Percentiles rank a stretch among this genome's conserved stretches.
Conservation (phyloP, 371 early-diverging fungal species). For the Parasitella parasitica region DNA sequence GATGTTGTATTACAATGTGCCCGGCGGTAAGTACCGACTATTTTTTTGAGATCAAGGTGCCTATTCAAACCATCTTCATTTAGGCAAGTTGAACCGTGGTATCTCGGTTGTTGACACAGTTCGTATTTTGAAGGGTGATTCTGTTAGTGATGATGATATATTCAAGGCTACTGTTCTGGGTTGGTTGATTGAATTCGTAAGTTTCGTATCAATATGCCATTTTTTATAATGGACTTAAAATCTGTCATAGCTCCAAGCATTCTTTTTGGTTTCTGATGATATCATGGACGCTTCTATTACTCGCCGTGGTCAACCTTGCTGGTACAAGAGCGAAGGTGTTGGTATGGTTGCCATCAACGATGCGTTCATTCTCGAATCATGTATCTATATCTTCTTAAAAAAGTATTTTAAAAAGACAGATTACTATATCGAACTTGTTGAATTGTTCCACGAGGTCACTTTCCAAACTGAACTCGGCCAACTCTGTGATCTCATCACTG, state of each 20-base stretch:
- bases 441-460: constrained; percentile 92
- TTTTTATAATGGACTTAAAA: no score
- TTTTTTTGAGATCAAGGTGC: neutral
- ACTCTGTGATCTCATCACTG: constrained; percentile 94
- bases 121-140: constrained; percentile 69
- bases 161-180: constrained; percentile 88
- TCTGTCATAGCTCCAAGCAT: constrained; percentile 84
- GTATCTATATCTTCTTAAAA: constrained; percentile 89
- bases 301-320: constrained; percentile 95
- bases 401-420: constrained; percentile 83
- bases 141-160: constrained; percentile 78
- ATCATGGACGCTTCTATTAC: constrained; percentile 96
- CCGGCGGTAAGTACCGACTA: constrained; percentile 61
- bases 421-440: constrained; percentile 88
- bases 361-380: constrained; percentile 88
- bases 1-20: constrained; percentile 78
- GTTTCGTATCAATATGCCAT: no score
- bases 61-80: neutral
- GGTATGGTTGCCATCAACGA: constrained; percentile 96
- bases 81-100: constrained; percentile 97
- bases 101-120: constrained; percentile 90
- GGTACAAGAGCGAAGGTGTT: constrained; percentile 85
- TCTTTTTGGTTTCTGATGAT: constrained; percentile 97
- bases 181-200: constrained; percentile 93
- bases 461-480: constrained; percentile 98